Evolutionary conservation across 2,329 filamentous ascomycete species (phyloP), one percentile per base, ranked within the genome.

Genomic region (Fusarium pseudocircinatum): DNA sequence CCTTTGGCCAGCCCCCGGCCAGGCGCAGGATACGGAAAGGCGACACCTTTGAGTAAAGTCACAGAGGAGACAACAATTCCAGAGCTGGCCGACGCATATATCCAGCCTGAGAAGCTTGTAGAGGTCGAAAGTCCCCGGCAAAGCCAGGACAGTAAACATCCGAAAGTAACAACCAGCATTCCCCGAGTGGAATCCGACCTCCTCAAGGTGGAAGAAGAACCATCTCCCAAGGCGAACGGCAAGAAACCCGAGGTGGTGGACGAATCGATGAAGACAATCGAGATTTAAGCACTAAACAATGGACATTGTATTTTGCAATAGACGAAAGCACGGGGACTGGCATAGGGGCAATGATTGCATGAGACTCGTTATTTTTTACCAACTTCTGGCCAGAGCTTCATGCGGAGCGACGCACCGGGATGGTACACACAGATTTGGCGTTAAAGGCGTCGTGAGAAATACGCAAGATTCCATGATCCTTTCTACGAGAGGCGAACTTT

Each of bases 11-110:
- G 90, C 75, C 91, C 92, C 26, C 86, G 89, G 66, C 88, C 92
- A 4, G 64, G 66, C 14, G 37, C 66, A 26, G 87, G 89, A 18
- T 90, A 88, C 69, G 89, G 90, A 74, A 91, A 94, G 77, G 87
- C 72, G 20, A 94, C 91, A 75, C 93, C 93, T 22, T 84, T 96
- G 64, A 92, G 92, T 56, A 87, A 92, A 71, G 93, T 96, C 20
- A 89, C 92, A 2, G 94, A 96, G 82, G 94, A 96, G 80, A 78
- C 82, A 15, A 77, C 81, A 32, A 80, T 84, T 50, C 83, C 84
- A 7, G 83, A 85, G 54, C 84, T 80, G 75, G 82, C 70, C 65
- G 79, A 75, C 39, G 79, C 81, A 47, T 71, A 79, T 12, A 82
- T 84, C 54, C 83, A 86, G 69, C 83, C 85, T 24, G 81, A 83